A percentile compares a stretch with the other conserved stretches of the same genome.
Conservation (phyloP, 208 protist genomes). For the Crithidia thermophila region DNA sequence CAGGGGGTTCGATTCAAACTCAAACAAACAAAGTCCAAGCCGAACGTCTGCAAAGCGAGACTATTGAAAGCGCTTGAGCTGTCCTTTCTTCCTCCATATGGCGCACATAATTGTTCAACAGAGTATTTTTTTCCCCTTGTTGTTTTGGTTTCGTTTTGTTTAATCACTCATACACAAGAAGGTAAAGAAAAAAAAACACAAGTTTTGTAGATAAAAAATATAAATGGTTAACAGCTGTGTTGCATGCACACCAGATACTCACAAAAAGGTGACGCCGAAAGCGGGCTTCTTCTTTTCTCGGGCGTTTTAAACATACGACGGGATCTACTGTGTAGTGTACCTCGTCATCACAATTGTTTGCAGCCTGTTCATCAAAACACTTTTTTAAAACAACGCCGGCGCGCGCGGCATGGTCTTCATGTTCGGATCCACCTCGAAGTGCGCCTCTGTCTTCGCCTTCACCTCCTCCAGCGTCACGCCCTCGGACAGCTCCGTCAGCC, state of each 20-base stretch:
- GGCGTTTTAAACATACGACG: background rate
- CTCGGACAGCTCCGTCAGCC: slow-evolving; percentile 72
- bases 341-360: no score
- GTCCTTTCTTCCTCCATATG: no score
- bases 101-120: no score
- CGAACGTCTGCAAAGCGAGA: no score
- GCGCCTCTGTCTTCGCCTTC: slow-evolving; percentile 38
- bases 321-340: no score
- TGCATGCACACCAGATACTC: slow-evolving; percentile 28
- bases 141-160: no score
- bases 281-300: background rate
- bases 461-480: slow-evolving; percentile 85
- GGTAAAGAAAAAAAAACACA: slow-evolving; percentile 12
- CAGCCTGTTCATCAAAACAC: background rate
- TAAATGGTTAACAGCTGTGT: slow-evolving; percentile 51
- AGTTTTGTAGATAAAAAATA: background rate
- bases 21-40: no score
- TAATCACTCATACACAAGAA: background rate
- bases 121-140: no score
- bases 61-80: no score
- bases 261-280: background rate
- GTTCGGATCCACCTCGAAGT: slow-evolving; percentile 37
- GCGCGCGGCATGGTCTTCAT: slow-evolving; percentile 25
- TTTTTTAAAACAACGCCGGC: background rate
- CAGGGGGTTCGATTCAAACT: background rate